Percentiles rank a stretch among this genome's conserved stretches.
phyloP scores from a whole-genome alignment of 805 yeast species.

The Candida nanaspora region DNA sequence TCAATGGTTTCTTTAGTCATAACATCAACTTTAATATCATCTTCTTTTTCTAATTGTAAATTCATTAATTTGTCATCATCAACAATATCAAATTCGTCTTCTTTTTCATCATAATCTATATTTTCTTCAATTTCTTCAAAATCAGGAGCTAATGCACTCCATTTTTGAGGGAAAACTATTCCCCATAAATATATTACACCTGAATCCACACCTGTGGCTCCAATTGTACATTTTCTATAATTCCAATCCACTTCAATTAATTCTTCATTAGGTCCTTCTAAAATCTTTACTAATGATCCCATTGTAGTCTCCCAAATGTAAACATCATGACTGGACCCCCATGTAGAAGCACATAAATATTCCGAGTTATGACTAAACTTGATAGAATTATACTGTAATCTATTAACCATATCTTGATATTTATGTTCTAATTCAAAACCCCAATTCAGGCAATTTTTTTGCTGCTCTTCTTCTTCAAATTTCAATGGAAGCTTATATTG shows the following conservation, averaged over 20 bases:
- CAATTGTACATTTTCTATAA: slow-evolving; percentile 60
- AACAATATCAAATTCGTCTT: slow-evolving; percentile 83
- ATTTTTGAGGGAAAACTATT: slow-evolving; percentile 75
- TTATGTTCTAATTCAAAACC: slow-evolving; percentile 64
- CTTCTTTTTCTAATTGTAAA: slow-evolving; percentile 56
- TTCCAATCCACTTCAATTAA: slow-evolving; percentile 86
- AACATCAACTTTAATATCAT: slow-evolving; percentile 57
- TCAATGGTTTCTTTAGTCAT: slow-evolving; percentile 54
- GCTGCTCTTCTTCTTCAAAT: slow-evolving; percentile 12
- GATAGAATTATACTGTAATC: slow-evolving; percentile 82
- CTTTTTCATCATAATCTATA: slow-evolving; percentile 78
- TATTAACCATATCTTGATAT: slow-evolving; percentile 86
- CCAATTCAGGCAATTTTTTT: slow-evolving; percentile 7
- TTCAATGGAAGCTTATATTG: slow-evolving; percentile 46
- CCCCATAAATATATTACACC: slow-evolving; percentile 83
- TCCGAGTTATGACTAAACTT: slow-evolving; percentile 71
- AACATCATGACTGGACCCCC: slow-evolving; percentile 81
- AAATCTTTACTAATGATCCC: slow-evolving; percentile 82
- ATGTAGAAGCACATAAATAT: slow-evolving; percentile 81
- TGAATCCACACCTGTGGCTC: slow-evolving; percentile 79
- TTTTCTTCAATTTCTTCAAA: slow-evolving; percentile 92
- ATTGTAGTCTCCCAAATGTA: slow-evolving; percentile 88
- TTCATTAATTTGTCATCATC: slow-evolving; percentile 60
- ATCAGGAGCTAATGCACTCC: slow-evolving; percentile 97
- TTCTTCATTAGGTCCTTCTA: slow-evolving; percentile 89